These are phyloP conservation scores for Coleophoma cylindrospora DNA, from an alignment of 2,329 filamentous ascomycete species.

Conservation along the genomic window DNA sequence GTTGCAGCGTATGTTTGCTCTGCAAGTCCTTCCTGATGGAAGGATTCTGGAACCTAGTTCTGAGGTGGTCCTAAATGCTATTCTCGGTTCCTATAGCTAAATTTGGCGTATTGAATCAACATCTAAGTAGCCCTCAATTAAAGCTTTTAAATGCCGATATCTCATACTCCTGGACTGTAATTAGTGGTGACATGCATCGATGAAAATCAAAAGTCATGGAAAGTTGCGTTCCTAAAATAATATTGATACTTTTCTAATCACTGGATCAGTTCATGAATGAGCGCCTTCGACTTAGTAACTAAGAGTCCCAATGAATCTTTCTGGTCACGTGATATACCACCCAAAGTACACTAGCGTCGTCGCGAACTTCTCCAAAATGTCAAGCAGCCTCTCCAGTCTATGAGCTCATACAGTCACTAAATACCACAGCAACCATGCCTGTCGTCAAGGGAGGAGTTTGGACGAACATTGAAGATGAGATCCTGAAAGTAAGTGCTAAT, in stretches of 20 bases:
- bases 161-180: no score
- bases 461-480: conserved; percentile 85
- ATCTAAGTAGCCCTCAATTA: no score
- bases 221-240: no score
- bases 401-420: background rate
- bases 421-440: conserved; percentile 46
- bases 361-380: background rate
- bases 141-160: no score
- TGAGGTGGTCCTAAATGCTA: no score
- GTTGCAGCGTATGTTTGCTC: background rate
- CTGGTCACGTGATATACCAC: background rate
- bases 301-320: background rate
- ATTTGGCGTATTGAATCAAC: no score
- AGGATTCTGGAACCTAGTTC: no score
- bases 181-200: no score
- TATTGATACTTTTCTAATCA: no score
- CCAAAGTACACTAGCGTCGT: background rate
- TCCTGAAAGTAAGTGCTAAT: conserved; percentile 67
- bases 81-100: no score
- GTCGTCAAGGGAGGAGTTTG: conserved; percentile 72
- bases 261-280: no score
- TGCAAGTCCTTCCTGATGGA: background rate
- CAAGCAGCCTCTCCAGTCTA: background rate
- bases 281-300: background rate
- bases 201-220: no score